These are phyloP conservation scores for Coniferiporia sulphurascens DNA, from an alignment of 1,284 basidiomycete genomes.

Conservation along the genomic window DNA sequence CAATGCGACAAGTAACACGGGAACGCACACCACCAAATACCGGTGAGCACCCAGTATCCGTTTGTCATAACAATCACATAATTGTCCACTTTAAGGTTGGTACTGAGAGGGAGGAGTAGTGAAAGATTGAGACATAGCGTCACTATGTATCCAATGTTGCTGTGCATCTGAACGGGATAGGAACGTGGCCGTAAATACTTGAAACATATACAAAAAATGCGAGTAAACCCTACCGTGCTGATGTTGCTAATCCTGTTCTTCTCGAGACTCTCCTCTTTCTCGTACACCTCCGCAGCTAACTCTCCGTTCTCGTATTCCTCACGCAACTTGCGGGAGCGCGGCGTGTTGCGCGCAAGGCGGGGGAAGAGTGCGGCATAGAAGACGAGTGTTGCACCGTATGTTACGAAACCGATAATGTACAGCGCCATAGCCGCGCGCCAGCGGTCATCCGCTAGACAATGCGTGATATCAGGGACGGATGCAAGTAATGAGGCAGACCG, in stretches of 20 bases:
- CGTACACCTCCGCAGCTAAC: slow-evolving; percentile 59
- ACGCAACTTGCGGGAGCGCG: slow-evolving; percentile 55
- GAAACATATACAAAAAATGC: not conserved
- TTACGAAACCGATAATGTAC: slow-evolving; percentile 78
- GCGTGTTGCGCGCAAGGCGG: slow-evolving; percentile 74
- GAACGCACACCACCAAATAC: slow-evolving; percentile 76
- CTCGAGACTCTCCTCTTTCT: slow-evolving; percentile 72
- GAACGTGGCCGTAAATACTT: not conserved
- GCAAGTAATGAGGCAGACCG: not conserved
- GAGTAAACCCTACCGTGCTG: slow-evolving; percentile 54
- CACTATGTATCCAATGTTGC: slow-evolving; percentile 69
- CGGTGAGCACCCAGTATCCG: slow-evolving; percentile 69
- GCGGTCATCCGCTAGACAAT: slow-evolving; percentile 46
- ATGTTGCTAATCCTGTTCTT: slow-evolving; percentile 86
- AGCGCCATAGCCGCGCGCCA: slow-evolving; percentile 76
- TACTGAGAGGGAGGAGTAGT: slow-evolving; percentile 64
- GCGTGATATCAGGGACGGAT: not conserved
- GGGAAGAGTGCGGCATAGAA: slow-evolving; percentile 85
- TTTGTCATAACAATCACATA: slow-evolving; percentile 63
- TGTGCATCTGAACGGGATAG: slow-evolving; percentile 50
- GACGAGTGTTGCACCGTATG: slow-evolving; percentile 70
- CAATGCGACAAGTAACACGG: not conserved
- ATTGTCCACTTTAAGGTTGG: slow-evolving; percentile 67
- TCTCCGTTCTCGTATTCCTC: slow-evolving; percentile 57
- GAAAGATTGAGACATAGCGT: slow-evolving; percentile 67